These are phyloP conservation scores for Cyclotella choctawhatcheeana DNA, from an alignment of 108 stramenopile species.

Conservation along the genomic window DNA sequence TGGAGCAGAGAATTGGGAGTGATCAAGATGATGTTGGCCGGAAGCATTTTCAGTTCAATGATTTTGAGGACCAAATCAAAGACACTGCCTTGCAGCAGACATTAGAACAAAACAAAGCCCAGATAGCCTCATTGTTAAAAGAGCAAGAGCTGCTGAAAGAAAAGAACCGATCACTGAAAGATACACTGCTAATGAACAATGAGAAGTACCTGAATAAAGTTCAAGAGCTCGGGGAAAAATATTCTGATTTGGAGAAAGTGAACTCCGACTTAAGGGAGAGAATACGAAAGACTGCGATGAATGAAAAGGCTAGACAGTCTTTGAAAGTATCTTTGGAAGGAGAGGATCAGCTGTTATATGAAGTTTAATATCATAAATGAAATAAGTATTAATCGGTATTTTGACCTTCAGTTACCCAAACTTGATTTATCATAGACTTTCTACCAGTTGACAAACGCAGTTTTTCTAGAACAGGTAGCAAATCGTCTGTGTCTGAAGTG, in stretches of 20 bases:
- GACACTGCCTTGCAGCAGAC: not conserved
- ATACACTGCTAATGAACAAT: constrained; percentile 46
- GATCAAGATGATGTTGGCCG: not conserved
- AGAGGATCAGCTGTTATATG: constrained; percentile 35
- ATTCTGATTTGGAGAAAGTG: constrained; percentile 35
- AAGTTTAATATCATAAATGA: constrained; percentile 23
- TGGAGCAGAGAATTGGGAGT: constrained; percentile 42
- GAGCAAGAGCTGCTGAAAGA: constrained; percentile 29
- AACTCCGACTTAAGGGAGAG: constrained; percentile 38
- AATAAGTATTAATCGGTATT: not conserved
- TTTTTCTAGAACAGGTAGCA: not conserved
- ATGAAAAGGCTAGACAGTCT: not conserved
- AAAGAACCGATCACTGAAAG: constrained; percentile 46
- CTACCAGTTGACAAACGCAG: constrained; percentile 12
- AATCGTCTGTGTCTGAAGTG: not conserved
- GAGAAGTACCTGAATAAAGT: constrained; percentile 45
- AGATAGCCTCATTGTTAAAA: constrained; percentile 28
- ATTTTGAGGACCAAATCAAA: constrained; percentile 6
- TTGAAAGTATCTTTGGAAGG: constrained; percentile 31
- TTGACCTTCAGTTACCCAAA: not conserved
- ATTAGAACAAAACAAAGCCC: constrained; percentile 20
- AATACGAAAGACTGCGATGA: constrained; percentile 8
- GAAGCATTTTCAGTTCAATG: constrained; percentile 6
- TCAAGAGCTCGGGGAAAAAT: constrained; percentile 43
- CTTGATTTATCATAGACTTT: not conserved